Percentiles rank a stretch among this genome's conserved stretches.
Evolutionary conservation across 768 basidiomycete genomes (phyloP).

Genomic region (Phlebiopsis flavidoalba): DNA sequence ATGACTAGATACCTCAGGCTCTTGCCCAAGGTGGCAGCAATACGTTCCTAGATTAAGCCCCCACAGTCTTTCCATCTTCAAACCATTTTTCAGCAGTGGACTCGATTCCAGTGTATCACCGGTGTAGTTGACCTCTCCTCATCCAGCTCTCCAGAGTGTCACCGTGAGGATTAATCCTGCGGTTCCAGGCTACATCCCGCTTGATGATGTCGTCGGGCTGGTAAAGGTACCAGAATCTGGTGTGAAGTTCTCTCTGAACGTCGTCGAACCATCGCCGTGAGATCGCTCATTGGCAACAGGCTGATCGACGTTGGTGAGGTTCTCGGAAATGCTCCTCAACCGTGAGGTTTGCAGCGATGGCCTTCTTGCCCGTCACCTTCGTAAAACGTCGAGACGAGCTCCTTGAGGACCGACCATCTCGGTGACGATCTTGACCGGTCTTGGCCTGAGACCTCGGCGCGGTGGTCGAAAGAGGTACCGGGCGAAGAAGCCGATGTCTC

Average conservation of each 20-base stretch:
- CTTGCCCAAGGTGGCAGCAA: background rate
- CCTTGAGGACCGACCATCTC: constrained; percentile 18
- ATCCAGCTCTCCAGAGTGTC: constrained; percentile 36
- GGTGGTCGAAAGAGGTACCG: constrained; percentile 26
- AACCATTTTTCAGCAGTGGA: background rate
- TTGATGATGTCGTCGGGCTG: constrained; percentile 35
- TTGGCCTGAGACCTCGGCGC: constrained; percentile 14
- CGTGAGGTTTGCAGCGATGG: constrained; percentile 1
- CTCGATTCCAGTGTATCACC: constrained; percentile 4
- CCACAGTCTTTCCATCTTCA: background rate
- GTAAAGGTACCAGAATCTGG: constrained; percentile 35
- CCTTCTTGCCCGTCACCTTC: constrained; percentile 8
- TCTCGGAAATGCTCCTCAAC: constrained; percentile 9
- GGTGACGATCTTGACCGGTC: constrained; percentile 22
- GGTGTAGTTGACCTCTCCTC: constrained; percentile 26
- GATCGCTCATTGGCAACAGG: constrained; percentile 4
- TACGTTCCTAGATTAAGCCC: background rate
- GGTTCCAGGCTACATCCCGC: constrained; percentile 37
- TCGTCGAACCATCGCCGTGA: constrained; percentile 5
- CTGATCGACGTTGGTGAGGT: background rate
- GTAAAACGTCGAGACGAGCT: constrained; percentile 17
- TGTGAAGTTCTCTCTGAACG: constrained; percentile 31
- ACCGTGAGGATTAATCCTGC: constrained; percentile 29
- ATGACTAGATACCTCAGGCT: background rate
- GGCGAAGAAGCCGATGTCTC: constrained; percentile 25